These are phyloP conservation scores for Chaetomiaceae sp. DNA, from an alignment of 2,329 filamentous ascomycete species.

Conservation along the genomic window DNA sequence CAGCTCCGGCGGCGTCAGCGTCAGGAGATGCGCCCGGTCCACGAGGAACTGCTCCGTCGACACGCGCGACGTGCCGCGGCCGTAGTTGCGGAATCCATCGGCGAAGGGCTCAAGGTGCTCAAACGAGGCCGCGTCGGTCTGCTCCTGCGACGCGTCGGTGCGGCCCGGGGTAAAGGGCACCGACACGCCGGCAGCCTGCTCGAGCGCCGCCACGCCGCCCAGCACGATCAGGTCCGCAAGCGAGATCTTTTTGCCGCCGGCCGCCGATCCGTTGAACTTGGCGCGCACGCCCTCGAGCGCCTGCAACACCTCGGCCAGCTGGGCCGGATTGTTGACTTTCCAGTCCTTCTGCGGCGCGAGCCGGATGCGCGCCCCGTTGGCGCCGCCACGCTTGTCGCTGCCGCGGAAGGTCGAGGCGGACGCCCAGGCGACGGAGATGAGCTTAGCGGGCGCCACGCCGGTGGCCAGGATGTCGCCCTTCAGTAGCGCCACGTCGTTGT, in stretches of 20 bases:
- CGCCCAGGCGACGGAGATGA: slow-evolving; percentile 63
- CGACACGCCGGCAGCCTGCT: slow-evolving; percentile 57
- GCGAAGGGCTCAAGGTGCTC: slow-evolving; percentile 58
- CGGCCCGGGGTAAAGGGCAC: slow-evolving; percentile 72
- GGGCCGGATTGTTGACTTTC: slow-evolving; percentile 66
- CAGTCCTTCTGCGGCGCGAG: slow-evolving; percentile 66
- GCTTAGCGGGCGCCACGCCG: slow-evolving; percentile 53
- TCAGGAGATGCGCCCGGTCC: slow-evolving; percentile 65
- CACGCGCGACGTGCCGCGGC: slow-evolving; percentile 53
- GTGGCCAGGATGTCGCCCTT: slow-evolving; percentile 63
- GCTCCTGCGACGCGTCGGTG: slow-evolving; percentile 62
- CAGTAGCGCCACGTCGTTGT: slow-evolving; percentile 55
- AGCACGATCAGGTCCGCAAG: slow-evolving; percentile 75
- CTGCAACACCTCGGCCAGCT: slow-evolving; percentile 55
- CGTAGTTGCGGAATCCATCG: slow-evolving; percentile 80
- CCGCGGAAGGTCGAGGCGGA: slow-evolving; percentile 67
- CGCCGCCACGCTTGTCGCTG: slow-evolving; percentile 75
- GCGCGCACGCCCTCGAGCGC: slow-evolving; percentile 60
- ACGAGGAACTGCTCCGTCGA: slow-evolving; percentile 64
- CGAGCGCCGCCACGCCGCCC: slow-evolving; percentile 62
- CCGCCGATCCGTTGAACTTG: slow-evolving; percentile 56
- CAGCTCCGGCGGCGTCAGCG: slow-evolving; percentile 63
- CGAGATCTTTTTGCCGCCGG: slow-evolving; percentile 63
- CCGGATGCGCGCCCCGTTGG: slow-evolving; percentile 72
- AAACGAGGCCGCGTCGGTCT: slow-evolving; percentile 63